Evolutionary conservation across 2,329 filamentous ascomycete genomes (phyloP).

Genomic region (Microdochium trichocladiopsis): DNA sequence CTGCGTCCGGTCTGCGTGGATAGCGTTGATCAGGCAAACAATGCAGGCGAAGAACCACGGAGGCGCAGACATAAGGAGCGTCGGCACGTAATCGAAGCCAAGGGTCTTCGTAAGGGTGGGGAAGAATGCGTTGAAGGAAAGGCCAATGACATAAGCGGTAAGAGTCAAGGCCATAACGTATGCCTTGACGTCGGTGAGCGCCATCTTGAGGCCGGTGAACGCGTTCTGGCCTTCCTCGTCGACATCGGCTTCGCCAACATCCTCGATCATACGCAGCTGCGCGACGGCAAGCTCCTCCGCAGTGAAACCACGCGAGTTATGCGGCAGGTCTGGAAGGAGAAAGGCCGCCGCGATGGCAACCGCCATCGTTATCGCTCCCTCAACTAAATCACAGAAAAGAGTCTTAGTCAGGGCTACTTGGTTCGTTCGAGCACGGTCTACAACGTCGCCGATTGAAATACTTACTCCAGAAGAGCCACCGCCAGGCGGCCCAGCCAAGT

Average conservation of each 20-base stretch:
- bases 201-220: constrained; percentile 49
- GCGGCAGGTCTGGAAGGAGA: constrained; percentile 46
- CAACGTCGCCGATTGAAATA: not conserved
- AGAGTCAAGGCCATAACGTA: constrained; percentile 58
- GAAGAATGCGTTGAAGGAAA: constrained; percentile 54
- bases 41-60: constrained; percentile 54
- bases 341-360: constrained; percentile 38
- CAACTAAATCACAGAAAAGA: constrained; percentile 40
- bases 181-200: constrained; percentile 53
- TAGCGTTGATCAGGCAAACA: constrained; percentile 45
- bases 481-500: constrained; percentile 48
- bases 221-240: constrained; percentile 41
- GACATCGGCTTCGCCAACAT: constrained; percentile 48
- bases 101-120: constrained; percentile 45
- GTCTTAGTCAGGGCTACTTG: constrained; percentile 11
- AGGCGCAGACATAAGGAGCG: constrained; percentile 47
- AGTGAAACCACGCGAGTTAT: constrained; percentile 50
- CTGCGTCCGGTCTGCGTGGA: constrained; percentile 47
- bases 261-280: constrained; percentile 48
- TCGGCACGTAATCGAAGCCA: constrained; percentile 43
- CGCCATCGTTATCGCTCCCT: constrained; percentile 44
- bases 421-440: not conserved
- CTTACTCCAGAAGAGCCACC: constrained; percentile 49
- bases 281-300: constrained; percentile 50
- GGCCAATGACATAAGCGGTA: constrained; percentile 52